A percentile compares a stretch with the other conserved stretches of the same genome.
phyloP scores from a whole-genome alignment of 2,329 filamentous ascomycete species.

The Chrysoporthe deuterocubensis region DNA sequence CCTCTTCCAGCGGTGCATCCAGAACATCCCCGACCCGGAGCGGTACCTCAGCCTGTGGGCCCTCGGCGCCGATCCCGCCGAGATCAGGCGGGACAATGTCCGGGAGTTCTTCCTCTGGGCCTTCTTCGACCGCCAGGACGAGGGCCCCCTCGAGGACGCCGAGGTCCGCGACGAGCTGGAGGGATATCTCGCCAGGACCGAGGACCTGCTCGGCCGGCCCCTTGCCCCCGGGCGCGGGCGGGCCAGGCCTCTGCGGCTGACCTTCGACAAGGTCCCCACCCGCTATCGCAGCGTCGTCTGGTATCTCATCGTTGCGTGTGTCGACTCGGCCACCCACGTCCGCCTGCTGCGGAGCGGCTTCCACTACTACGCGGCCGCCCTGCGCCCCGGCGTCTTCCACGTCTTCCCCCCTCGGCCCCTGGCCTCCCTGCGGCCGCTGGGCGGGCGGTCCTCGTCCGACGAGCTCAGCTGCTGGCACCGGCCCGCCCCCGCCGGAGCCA shows the following conservation, averaged over 20 bases:
- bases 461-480: constrained; percentile 30
- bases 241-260: constrained; percentile 64
- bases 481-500: neutral
- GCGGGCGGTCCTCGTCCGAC: constrained; percentile 17
- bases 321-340: constrained; percentile 57
- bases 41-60: constrained; percentile 69
- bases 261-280: constrained; percentile 65
- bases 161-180: constrained; percentile 49
- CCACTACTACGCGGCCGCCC: constrained; percentile 51
- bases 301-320: constrained; percentile 61
- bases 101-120: constrained; percentile 71
- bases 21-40: constrained; percentile 58
- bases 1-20: constrained; percentile 61
- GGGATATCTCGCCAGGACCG: constrained; percentile 54
- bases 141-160: constrained; percentile 30
- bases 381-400: constrained; percentile 28
- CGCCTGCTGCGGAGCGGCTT: constrained; percentile 55
- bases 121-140: constrained; percentile 56
- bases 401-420: constrained; percentile 65
- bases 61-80: constrained; percentile 57
- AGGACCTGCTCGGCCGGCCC: constrained; percentile 54
- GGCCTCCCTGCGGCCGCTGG: constrained; percentile 30
- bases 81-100: constrained; percentile 70
- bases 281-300: constrained; percentile 66
- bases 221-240: constrained; percentile 59